Base-by-base conservation (phyloP, 306 rosid species). In the Boehmeria nivea region DNA sequence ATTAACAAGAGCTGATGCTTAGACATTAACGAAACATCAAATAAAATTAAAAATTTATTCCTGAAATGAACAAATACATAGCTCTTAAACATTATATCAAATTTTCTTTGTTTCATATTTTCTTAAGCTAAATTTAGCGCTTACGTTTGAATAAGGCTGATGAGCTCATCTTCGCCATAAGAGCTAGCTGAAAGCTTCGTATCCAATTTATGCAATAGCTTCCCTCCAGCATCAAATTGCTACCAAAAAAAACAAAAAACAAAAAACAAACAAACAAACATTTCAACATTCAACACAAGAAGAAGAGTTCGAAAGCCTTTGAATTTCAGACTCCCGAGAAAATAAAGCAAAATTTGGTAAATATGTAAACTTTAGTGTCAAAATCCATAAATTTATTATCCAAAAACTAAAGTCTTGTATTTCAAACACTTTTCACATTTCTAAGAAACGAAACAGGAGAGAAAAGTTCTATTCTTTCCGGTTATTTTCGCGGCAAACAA, bases 91-190 rank as follows among this genome's bases (percentile, higher is more conserved):
- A n/a, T n/a, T n/a, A n/a, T n/a, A n/a, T n/a, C n/a, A n/a, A n/a
- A n/a, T n/a, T n/a, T n/a, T n/a, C n/a, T n/a, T n/a, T n/a, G n/a
- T n/a, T n/a, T n/a, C n/a, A n/a, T n/a, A n/a, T n/a, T n/a, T 28
- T 20, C 19, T 40, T 45, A 39, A 27, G 43, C 38, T 50, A 36
- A 17, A 20, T 23, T 15, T 24, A 58, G 58, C 47, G 36, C 77
- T 68, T 81, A 91, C 99, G 95, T 80, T 76, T 91, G 99, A 73
- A 87, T 84, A 70, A 91, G 94, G 69, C 95, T 91, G 65, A 83
- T 69, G 71, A 91, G 96, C 67, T 91, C 89, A 75, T 77, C 87
- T 59, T 91, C 99, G 5, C 99, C 99, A 60, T 91, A 91, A 56
- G 99, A 80, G 78, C 87, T 84, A 16, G 53, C 95, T 1, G 95